These are phyloP conservation scores for Ophiostoma ips DNA, from an alignment of 2,329 filamentous ascomycete species.

Conservation along the genomic window DNA sequence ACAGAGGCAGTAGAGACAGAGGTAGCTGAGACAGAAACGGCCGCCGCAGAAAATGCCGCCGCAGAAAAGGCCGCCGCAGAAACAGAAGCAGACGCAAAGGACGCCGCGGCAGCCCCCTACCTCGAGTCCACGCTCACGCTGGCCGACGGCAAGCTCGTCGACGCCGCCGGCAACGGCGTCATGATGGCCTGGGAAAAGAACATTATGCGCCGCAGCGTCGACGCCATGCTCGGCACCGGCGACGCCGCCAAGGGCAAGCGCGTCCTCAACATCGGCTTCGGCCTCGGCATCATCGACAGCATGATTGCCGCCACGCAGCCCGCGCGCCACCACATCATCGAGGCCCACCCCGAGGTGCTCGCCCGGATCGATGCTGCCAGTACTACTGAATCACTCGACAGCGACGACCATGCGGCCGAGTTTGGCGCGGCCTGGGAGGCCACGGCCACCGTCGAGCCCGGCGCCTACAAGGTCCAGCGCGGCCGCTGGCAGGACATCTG, in stretches of 20 bases:
- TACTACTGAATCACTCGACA: slow-evolving; percentile 21
- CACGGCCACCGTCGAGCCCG: slow-evolving; percentile 36
- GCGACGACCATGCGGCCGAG: slow-evolving; percentile 23
- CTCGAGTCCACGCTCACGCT: slow-evolving; percentile 54
- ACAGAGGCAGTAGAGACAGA: slow-evolving; percentile 10
- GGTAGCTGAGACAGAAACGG: slow-evolving; percentile 11
- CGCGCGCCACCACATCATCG: slow-evolving; percentile 65
- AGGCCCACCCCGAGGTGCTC: slow-evolving; percentile 69
- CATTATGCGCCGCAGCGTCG: slow-evolving; percentile 69
- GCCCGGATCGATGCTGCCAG: slow-evolving; percentile 42
- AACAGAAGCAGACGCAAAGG: slow-evolving; percentile 17
- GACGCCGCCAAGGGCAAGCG: slow-evolving; percentile 37
- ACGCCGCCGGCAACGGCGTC: slow-evolving; percentile 64
- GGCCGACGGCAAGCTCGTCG: slow-evolving; percentile 52
- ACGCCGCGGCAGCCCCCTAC: too few species aligned
- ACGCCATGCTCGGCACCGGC: slow-evolving; percentile 43
- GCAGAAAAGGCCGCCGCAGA: slow-evolving; percentile 24
- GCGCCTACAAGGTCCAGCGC: slow-evolving; percentile 57
- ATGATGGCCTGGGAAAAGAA: slow-evolving; percentile 91
- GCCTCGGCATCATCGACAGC: slow-evolving; percentile 77
- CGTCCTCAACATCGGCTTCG: slow-evolving; percentile 77
- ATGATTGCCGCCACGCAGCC: slow-evolving; percentile 59
- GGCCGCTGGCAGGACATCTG: slow-evolving; percentile 75
- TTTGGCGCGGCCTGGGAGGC: slow-evolving; percentile 44
- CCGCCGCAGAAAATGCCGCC: slow-evolving; percentile 19